Evolutionary conservation across 2,329 filamentous ascomycete genomes (phyloP), one percentile per base, ranked within the genome.

Genomic region (Pyricularia sp.): DNA sequence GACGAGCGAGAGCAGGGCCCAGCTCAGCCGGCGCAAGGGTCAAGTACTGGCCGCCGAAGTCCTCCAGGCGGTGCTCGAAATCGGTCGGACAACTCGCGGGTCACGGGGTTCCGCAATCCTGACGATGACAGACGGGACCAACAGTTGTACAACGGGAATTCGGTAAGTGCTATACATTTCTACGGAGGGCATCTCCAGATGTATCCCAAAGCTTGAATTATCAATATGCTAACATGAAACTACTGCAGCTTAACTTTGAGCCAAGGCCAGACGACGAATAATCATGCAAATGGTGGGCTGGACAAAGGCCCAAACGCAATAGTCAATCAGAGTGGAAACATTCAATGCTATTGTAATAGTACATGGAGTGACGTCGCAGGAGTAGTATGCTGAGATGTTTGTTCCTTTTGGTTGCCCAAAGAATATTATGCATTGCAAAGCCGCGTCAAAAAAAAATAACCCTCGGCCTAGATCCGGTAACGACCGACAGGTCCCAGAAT

Each of bases 111-210:
- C 68, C 79, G 80, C 71, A 86, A 89, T 70, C 81, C 84, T 58
- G 80, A 84, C 25, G 81, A 86, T 70, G 81, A 83, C 58, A 82
- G 82, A 68, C 79, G 85, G 69, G 84, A 89, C 71, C 85, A 88
- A 64, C 90, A 96, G 75, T 86, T 96, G 65, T 97, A 97, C 76
- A 97, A 97, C 75, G 94, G 94, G 1, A 97, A 97, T 75, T 92
- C 92, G 76, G 92, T 94, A 82, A 79, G 87, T 80, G n/a, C 11
- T 64, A 2, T 50, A 23, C 7, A 11, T 31, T 20, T 10, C 14
- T 55, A 23, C 12, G 68, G 33, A 14, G 14, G 5, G 33, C 3
- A 4, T 68, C 58, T 26, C 12, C 59, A 31, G 10, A 66, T 55
- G 17, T 26, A n/a, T 11, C 11, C 23, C n/a, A 10, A 0, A 36